A percentile compares a stretch with the other conserved stretches of the same genome.
phyloP scores from a whole-genome alignment of 1,284 basidiomycete species.

The Cryptococcus sp. region DNA sequence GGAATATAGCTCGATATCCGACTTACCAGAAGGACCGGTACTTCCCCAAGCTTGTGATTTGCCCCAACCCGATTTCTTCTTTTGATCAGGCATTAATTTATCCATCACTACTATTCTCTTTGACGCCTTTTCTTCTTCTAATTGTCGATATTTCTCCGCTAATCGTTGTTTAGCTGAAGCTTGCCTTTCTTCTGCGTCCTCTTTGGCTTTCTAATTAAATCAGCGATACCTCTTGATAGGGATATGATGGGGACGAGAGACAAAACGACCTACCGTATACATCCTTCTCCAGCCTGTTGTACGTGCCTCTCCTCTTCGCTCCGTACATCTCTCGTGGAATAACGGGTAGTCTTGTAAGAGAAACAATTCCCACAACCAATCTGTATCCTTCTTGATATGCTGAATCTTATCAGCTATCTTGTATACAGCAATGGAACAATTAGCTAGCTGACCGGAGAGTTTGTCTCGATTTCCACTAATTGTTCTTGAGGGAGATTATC shows the following conservation, averaged over 20 bases:
- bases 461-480: constrained; percentile 30
- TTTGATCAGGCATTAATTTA: constrained; percentile 17
- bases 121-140: constrained; percentile 30
- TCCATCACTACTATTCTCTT: constrained; percentile 38
- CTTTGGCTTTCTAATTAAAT: constrained; percentile 28
- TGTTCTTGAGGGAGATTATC: constrained; percentile 32
- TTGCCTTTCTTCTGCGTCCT: constrained; percentile 31
- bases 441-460: constrained; percentile 11
- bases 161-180: constrained; percentile 23
- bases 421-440: background rate
- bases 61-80: background rate
- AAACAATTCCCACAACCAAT: constrained; percentile 42
- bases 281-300: constrained; percentile 38
- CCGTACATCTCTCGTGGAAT: constrained; percentile 26
- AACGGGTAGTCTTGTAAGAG: constrained; percentile 31
- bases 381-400: constrained; percentile 40
- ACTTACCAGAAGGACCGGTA: background rate
- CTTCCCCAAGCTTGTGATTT: background rate
- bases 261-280: constrained; percentile 28
- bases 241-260: background rate
- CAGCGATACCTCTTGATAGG: background rate
- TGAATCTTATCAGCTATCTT: constrained; percentile 5
- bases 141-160: constrained; percentile 31
- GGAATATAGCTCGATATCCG: too few species aligned
- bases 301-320: constrained; percentile 23